Evolutionary conservation across 2,329 filamentous ascomycete genomes (phyloP).

Genomic region (Pseudodiploospora longispora): DNA sequence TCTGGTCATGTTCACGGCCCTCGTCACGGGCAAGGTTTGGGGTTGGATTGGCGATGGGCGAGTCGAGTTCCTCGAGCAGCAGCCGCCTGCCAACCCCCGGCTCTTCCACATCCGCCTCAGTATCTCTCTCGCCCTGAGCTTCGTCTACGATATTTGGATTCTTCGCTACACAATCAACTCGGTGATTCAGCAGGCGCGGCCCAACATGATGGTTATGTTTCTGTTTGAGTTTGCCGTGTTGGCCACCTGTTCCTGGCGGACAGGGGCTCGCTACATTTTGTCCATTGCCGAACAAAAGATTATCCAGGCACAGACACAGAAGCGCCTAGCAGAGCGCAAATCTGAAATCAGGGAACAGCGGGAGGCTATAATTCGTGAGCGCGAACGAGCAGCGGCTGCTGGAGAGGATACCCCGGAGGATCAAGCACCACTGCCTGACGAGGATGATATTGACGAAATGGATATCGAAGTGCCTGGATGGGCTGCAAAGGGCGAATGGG

Average conservation of each 20-base stretch:
- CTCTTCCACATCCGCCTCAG: conserved; percentile 81
- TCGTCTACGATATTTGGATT: conserved; percentile 72
- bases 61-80: conserved; percentile 90
- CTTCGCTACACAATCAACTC: conserved; percentile 74
- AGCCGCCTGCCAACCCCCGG: conserved; percentile 79
- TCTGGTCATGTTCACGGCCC: conserved; percentile 87
- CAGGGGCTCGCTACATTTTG: conserved; percentile 68
- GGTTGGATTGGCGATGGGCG: conserved; percentile 95
- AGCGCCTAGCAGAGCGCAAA: conserved; percentile 59
- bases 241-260: conserved; percentile 71
- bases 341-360: conserved; percentile 56
- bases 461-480: conserved; percentile 93
- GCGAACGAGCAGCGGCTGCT: conserved; percentile 40
- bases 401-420: conserved; percentile 48
- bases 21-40: conserved; percentile 95
- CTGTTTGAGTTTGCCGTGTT: conserved; percentile 94
- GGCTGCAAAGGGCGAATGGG: conserved; percentile 91
- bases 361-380: conserved; percentile 41
- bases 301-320: conserved; percentile 62
- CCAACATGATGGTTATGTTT: conserved; percentile 99
- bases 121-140: conserved; percentile 68
- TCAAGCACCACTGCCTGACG: conserved; percentile 47
- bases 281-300: conserved; percentile 72
- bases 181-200: conserved; percentile 79
- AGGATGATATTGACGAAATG: conserved; percentile 80